Percentiles rank a stretch among this genome's conserved stretches.
phyloP scores from a whole-genome alignment of 2,329 filamentous ascomycete species.

The Chrysosporium keratinophilum region DNA sequence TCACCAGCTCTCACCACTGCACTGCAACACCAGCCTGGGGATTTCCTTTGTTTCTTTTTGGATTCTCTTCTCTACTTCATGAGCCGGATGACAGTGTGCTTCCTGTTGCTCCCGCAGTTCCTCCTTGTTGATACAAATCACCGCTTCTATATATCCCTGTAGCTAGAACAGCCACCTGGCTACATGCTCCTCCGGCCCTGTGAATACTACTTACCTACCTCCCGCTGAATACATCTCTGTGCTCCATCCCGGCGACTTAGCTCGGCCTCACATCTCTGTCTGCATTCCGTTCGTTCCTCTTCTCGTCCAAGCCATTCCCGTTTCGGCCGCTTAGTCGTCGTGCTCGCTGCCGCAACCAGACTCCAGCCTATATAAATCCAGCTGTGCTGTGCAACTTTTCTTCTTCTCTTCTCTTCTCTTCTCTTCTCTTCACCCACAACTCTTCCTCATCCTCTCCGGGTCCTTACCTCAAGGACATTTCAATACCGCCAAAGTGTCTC shows the following conservation, averaged over 20 bases:
- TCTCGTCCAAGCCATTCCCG: conserved; percentile 1
- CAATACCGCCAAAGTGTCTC: conserved; percentile 94
- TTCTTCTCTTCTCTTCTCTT: not conserved
- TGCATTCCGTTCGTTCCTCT: not conserved
- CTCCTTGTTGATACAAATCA: not conserved
- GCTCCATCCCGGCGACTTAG: not conserved
- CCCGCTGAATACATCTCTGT: not conserved
- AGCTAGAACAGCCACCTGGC: not conserved
- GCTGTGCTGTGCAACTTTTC: conserved; percentile 4
- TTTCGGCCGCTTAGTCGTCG: not conserved
- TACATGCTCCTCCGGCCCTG: not conserved
- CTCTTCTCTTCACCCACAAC: not conserved
- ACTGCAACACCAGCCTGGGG: too few relatives aligned
- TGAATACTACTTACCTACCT: not conserved
- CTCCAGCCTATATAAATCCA: not conserved
- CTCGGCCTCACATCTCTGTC: not conserved
- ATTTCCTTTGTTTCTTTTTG: not conserved
- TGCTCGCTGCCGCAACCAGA: not conserved
- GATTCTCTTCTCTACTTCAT: not conserved
- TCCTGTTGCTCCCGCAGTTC: not conserved
- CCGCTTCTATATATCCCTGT: not conserved
- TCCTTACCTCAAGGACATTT: conserved; percentile 13
- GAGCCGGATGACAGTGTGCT: not conserved
- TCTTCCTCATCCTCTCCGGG: not conserved
- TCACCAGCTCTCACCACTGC: too few relatives aligned